Base-by-base conservation (phyloP, 1,139 yeast species). In the Casaregolazyma lundiana region DNA sequence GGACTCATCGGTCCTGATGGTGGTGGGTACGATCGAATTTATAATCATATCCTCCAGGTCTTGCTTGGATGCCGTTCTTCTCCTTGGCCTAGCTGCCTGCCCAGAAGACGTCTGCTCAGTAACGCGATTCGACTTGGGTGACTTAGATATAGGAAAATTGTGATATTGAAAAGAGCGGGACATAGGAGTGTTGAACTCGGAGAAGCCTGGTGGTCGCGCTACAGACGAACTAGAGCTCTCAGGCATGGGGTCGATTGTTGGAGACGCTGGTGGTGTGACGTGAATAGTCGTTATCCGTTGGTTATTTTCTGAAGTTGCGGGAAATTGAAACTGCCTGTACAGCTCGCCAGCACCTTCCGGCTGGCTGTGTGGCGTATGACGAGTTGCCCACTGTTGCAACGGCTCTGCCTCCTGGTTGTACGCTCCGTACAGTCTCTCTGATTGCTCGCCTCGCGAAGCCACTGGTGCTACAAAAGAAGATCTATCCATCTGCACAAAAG, bases 21-120 rank as follows among this genome's bases (percentile, higher is more conserved):
- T 56, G 7, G 61, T 56, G 8, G 62, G 61, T 8, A 53, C 52
- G n/a, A 54, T 50, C 18, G 61, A 52, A 29, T 57, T 62, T 22
- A 58, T 39, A 30, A 61, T 57, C 51, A 57, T 55, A 26, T 61
- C 65, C 38, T 61, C 65, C 16, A 61, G 43, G 6, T 63, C 56
- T 17, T 64, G 54, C 41, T 61, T 61, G 3, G 63, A 56, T 29
- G 60, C 57, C 8, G 62, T 59, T 32, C 63, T 47, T 30, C 63
- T 44, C 21, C 60, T 48, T 11, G 38, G 44, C 7, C 32, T 38
- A 3, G 35, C 21, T 15, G 11, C 8, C 20, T 34, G 37, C 19
- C 21, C 37, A 6, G 13, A 19, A 5, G 21, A 16, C 11, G 21
- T 16, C 5, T 13, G 4, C 11, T 19, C 37, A 19, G 16, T 5